Base-by-base conservation (phyloP, 306 rosid species). In the Prunus mume region DNA sequence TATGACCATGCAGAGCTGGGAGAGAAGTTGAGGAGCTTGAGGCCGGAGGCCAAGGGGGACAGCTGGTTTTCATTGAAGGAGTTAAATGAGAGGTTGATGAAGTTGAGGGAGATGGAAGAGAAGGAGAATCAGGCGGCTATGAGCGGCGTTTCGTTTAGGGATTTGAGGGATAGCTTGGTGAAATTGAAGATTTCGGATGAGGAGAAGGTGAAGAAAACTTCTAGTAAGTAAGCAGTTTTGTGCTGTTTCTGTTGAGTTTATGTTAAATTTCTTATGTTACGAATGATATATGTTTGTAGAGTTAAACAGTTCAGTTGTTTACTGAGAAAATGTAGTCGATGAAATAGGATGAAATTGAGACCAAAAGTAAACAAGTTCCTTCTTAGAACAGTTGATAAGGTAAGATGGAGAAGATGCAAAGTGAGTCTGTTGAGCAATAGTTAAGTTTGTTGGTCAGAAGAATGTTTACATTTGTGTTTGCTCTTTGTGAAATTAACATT, bases 41-140 rank as follows among this genome's bases (percentile, higher is more conserved):
- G 97, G 79, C 90, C 95, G 2, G 81, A 50, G 6, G 87, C n/a
- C 5, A 85, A 78, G 73, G 84, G 78, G 45, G 72, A 61, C 2
- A 71, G 64, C 2, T 78, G 83, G 91, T 92, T 94, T 82, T 87
- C 97, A 1, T 56, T 94, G 67, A 65, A 14, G 34, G 97, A 94
- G 73, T 80, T 94, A 88, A 87, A 64, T 74, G 88, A 85, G 75
- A 90, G 96, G 87, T 76, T 94, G 90, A 55, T 3, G 66, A 85
- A 79, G 82, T 56, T 94, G 74, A 88, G 88, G 82, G 83, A 85
- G 56, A 65, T 81, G 72, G 96, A 91, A 56, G 82, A 82, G 85
- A 66, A 24, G 49, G 87, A 85, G 72, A 7, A 65, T 1, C 38
- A 22, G n/a, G 52, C 81, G 1, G 9, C 9, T 10, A 1, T 17